Conservation (phyloP, 768 basidiomycete species). For the Calocybe cyanea region DNA sequence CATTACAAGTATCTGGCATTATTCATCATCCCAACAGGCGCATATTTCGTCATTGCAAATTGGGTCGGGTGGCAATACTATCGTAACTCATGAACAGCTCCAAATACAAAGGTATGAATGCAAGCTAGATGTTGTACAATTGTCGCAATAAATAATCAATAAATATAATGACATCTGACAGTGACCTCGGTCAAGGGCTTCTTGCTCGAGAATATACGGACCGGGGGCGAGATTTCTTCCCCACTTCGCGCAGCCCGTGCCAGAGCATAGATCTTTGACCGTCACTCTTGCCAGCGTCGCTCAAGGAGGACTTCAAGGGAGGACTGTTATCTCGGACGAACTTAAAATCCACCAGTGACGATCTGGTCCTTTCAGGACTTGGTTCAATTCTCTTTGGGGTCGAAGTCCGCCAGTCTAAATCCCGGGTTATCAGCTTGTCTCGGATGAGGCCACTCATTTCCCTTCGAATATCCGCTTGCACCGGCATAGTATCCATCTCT, state of each 20-base stretch:
- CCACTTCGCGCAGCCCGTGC: conserved; percentile 52
- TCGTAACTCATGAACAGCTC: conserved; percentile 66
- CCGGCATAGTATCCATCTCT: conserved; percentile 6
- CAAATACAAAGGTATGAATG: not conserved
- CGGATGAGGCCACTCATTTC: conserved; percentile 12
- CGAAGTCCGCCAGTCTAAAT: conserved; percentile 30
- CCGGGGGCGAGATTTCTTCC: conserved; percentile 40
- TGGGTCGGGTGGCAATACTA: conserved; percentile 99
- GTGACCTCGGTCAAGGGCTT: conserved; percentile 21
- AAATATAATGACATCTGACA: conserved; percentile 1
- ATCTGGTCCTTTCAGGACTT: conserved; percentile 20
- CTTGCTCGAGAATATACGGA: conserved; percentile 37
- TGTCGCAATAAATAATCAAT: conserved; percentile 14
- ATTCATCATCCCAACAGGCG: conserved; percentile 73
- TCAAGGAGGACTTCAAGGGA: conserved; percentile 21
- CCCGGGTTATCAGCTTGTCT: conserved; percentile 32
- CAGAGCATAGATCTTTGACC: conserved; percentile 44
- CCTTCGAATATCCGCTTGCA: conserved; percentile 2
- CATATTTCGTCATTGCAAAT: conserved; percentile 94
- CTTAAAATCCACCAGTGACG: conserved; percentile 2
- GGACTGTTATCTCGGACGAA: conserved; percentile 16
- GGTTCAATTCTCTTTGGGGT: conserved; percentile 23
- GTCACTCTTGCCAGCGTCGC: conserved; percentile 29
- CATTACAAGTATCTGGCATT: conserved; percentile 90
- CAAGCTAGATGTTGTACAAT: conserved; percentile 4